Percentiles rank a stretch among this genome's conserved stretches.
Conservation (phyloP, 1,284 basidiomycete species). For the Cutaneotrichosporon sp. region DNA sequence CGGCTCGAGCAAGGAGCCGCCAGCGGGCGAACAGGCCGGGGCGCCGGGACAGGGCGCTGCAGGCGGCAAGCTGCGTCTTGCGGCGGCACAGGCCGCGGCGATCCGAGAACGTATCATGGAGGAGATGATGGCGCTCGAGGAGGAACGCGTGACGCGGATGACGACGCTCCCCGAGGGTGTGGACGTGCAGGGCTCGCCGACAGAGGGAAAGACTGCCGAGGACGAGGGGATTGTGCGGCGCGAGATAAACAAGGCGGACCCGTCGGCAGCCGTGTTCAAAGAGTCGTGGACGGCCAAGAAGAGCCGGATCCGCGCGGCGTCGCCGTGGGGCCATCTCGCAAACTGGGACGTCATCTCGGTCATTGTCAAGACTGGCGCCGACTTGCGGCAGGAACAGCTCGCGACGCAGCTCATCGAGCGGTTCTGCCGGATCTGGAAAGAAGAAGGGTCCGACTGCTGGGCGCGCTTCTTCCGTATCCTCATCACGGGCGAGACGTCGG, state of each 20-base stretch:
- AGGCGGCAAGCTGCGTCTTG: slow-evolving; percentile 60
- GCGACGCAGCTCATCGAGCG: slow-evolving; percentile 91
- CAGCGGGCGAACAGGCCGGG: slow-evolving; percentile 16
- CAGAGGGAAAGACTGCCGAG: slow-evolving; percentile 62
- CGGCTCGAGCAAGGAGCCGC: slow-evolving; percentile 22
- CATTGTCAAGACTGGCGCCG: slow-evolving; percentile 97
- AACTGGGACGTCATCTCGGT: slow-evolving; percentile 75
- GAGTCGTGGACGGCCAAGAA: slow-evolving; percentile 96
- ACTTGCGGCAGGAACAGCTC: slow-evolving; percentile 88
- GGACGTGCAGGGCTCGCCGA: slow-evolving; percentile 57
- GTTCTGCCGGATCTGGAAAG: slow-evolving; percentile 90
- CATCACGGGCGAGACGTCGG: slow-evolving; percentile 88
- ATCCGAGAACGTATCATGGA: slow-evolving; percentile 97
- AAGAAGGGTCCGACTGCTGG: slow-evolving; percentile 85
- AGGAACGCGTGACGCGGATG: slow-evolving; percentile 95
- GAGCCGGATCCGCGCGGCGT: slow-evolving; percentile 83
- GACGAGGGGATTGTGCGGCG: slow-evolving; percentile 87
- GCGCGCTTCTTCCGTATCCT: slow-evolving; percentile 85
- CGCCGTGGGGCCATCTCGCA: slow-evolving; percentile 93
- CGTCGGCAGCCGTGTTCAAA: slow-evolving; percentile 85
- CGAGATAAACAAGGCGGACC: slow-evolving; percentile 95
- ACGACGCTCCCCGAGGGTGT: slow-evolving; percentile 61
- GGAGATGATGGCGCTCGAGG: slow-evolving; percentile 95
- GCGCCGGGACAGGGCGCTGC: not conserved
- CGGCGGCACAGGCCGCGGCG: slow-evolving; percentile 72